Conservation (phyloP, 352 stramenopile species). For the Lagenidium sp. region DNA sequence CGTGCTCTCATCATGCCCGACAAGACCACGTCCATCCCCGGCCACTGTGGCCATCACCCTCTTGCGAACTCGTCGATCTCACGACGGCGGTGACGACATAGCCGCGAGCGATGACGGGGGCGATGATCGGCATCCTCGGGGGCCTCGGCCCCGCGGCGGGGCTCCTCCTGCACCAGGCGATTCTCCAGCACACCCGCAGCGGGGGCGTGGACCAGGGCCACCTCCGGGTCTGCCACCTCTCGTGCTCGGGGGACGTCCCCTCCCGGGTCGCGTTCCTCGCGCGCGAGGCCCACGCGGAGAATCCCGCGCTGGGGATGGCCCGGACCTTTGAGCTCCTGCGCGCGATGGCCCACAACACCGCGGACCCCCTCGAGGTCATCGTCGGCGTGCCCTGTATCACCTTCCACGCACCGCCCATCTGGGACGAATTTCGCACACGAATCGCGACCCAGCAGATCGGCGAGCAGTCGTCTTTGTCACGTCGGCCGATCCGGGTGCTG, state of each 20-base stretch:
- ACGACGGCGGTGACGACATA: too few relatives aligned
- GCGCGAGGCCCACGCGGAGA: constrained; percentile 16
- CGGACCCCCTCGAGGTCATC: constrained; percentile 20
- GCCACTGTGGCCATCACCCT: too few relatives aligned
- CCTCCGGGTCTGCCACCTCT: constrained; percentile 37
- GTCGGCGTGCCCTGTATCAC: constrained; percentile 38
- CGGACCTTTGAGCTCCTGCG: constrained; percentile 33
- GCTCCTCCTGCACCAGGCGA: constrained; percentile 41
- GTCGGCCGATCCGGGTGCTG: constrained; percentile 32
- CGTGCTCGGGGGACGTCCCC: constrained; percentile 29
- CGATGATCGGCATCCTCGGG: constrained; percentile 43
- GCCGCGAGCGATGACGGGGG: too few relatives aligned
- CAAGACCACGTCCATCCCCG: neutral
- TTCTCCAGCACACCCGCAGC: constrained; percentile 37
- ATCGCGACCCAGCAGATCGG: neutral
- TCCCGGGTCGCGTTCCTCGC: constrained; percentile 23
- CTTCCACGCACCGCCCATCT: constrained; percentile 39
- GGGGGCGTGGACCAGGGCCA: constrained; percentile 37
- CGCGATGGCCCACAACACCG: constrained; percentile 14
- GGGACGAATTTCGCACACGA: constrained; percentile 20
- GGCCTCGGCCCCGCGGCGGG: constrained; percentile 35
- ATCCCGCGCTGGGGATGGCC: constrained; percentile 38
- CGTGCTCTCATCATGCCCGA: neutral
- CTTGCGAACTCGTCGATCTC: too few relatives aligned
- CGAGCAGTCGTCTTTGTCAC: too few relatives aligned